Base-by-base conservation (phyloP, 371 early-diverging fungal genomes). In the Dichotomocladium elegans region DNA sequence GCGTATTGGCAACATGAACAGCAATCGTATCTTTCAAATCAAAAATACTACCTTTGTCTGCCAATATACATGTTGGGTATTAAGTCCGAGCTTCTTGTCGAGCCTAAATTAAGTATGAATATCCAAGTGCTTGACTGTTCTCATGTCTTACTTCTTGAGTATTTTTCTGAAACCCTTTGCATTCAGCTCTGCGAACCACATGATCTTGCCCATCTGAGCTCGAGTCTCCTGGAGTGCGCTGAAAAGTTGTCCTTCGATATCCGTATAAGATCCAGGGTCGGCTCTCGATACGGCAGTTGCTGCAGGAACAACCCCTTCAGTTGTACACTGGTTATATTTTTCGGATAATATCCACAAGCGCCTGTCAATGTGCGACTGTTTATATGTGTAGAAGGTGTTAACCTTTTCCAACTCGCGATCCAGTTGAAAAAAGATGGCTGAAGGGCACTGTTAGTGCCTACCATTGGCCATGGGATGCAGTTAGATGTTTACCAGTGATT, bases 321-420 rank as follows among this genome's bases (percentile, higher is more conserved):
- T 41, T 35, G 35, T 48, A 19, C 53, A 55, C 17, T 69, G 72
- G 9, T 73, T 67, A 21, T 72, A 70, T 57, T 83, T 83, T 52
- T 82, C 81, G 12, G 72, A 63, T 17, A 83, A 60, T 22, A 85
- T 80, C 68, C 84, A 74, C 2, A 87, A 59, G 21, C 85, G 69
- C 10, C 85, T 72, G 55, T 85, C 80, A 25, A 82, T 59, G 33
- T 82, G 76, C 8, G 74, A 63, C 29, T 76, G 72, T 54, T 86
- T 85, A 53, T 76, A 80, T 1, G 70, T 42, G 53, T 74, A 86
- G 51, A 87, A 87, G 8, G 70, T 67, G 43, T 88, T 80, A 54
- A 86, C 81, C 49, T 85, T 86, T 45, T 84, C 83, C 6, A 86
- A 62, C 45, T 88, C 88, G 56, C 79, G 69, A 50, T 87, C 87